Percentiles rank a stretch among this genome's conserved stretches.
Evolutionary conservation across 140 eudicot genomes (phyloP).

Genomic region (Artemisia princeps): DNA sequence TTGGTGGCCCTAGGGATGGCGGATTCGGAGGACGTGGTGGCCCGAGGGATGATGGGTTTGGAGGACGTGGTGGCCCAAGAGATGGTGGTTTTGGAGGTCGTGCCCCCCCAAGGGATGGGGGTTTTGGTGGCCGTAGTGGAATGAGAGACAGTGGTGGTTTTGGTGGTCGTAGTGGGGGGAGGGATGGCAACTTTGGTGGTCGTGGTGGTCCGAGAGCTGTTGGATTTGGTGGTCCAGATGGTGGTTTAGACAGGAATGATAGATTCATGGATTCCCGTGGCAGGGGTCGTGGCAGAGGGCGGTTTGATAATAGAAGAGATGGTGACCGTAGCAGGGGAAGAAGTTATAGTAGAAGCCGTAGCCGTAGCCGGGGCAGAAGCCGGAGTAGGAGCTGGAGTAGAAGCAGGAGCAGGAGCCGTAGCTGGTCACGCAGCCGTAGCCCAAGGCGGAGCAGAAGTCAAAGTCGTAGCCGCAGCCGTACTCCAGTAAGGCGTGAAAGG

Average conservation of each 20-base stretch:
- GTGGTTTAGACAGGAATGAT: constrained; percentile 57
- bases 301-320: constrained; percentile 68
- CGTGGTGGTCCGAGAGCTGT: constrained; percentile 33
- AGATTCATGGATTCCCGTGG: constrained; percentile 61
- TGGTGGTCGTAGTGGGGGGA: constrained; percentile 23
- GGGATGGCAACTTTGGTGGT: constrained; percentile 27
- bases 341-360: constrained; percentile 51
- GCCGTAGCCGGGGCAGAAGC: constrained; percentile 55
- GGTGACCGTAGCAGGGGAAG: constrained; percentile 61
- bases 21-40: constrained; percentile 52
- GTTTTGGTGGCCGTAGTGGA: constrained; percentile 62
- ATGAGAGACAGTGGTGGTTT: constrained; percentile 22
- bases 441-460: constrained; percentile 34
- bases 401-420: constrained; percentile 36
- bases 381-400: constrained; percentile 35
- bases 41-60: constrained; percentile 47
- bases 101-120: constrained; percentile 22
- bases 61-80: constrained; percentile 49
- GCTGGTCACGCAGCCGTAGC: constrained; percentile 39
- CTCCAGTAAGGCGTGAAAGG: constrained; percentile 34
- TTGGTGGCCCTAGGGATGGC: constrained; percentile 52
- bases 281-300: constrained; percentile 58
- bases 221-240: constrained; percentile 51
- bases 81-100: constrained; percentile 45
- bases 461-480: constrained; percentile 43